phyloP scores from a whole-genome alignment of 2,329 filamentous ascomycete genomes.

The Didymella pomorum region DNA sequence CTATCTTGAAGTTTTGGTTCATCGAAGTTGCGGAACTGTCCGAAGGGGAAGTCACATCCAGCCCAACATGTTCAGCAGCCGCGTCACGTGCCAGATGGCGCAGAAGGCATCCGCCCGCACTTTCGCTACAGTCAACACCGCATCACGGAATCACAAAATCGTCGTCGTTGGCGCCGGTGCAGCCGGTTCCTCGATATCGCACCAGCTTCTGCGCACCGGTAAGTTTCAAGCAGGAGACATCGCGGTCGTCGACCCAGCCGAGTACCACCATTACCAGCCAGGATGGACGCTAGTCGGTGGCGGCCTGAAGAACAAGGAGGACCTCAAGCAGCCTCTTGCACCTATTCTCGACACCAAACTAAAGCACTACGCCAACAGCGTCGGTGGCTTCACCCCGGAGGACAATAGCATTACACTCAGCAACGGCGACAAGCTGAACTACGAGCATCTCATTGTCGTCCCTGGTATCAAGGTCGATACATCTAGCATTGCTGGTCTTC shows the following conservation, averaged over 20 bases:
- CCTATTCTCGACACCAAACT: conserved; percentile 67
- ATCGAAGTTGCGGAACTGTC: background rate
- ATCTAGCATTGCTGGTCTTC: conserved; percentile 41
- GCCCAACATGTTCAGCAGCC: conserved; percentile 18
- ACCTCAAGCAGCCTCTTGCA: conserved; percentile 61
- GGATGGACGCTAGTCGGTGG: conserved; percentile 75
- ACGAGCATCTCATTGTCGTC: conserved; percentile 71
- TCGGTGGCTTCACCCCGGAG: conserved; percentile 62
- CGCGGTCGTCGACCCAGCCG: conserved; percentile 69
- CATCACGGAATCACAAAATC: conserved; percentile 64
- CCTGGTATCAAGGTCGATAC: conserved; percentile 54
- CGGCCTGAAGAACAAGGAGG: conserved; percentile 69
- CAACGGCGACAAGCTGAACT: conserved; percentile 65
- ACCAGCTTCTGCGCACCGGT: conserved; percentile 70
- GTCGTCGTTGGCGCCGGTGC: conserved; percentile 73
- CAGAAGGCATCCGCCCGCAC: conserved; percentile 16
- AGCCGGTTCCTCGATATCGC: conserved; percentile 70
- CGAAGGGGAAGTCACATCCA: background rate
- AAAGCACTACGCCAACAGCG: conserved; percentile 65
- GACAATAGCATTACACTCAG: conserved; percentile 64
- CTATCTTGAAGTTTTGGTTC: background rate
- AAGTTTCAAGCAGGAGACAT: conserved; percentile 67
- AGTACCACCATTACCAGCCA: conserved; percentile 73
- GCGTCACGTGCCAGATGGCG: conserved; percentile 23
- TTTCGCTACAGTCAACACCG: conserved; percentile 40